A percentile compares a stretch with the other conserved stretches of the same genome.
Conservation (phyloP, 2,329 filamentous ascomycete species). For the Trichoderma sp. region DNA sequence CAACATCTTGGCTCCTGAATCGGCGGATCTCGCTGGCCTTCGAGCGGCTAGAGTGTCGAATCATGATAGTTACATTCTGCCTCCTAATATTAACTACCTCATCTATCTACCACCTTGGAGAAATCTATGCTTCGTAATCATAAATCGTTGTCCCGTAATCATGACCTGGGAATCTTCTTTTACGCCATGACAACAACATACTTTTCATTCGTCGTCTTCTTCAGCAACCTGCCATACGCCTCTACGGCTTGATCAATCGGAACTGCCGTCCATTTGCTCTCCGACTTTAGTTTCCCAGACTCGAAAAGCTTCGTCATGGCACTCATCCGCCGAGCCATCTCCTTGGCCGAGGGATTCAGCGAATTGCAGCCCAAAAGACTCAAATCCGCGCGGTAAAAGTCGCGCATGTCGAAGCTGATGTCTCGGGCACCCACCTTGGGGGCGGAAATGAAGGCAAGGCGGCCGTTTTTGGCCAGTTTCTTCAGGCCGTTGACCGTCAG, state of each 20-base stretch:
- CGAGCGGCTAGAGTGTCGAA: slow-evolving; percentile 7
- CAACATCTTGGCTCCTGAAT: neutral
- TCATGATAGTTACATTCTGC: too few relatives aligned
- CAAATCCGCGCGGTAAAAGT: slow-evolving; percentile 17
- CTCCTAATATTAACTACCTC: too few relatives aligned
- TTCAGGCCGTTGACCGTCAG: neutral
- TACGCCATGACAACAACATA: slow-evolving; percentile 15
- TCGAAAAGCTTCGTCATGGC: slow-evolving; percentile 6
- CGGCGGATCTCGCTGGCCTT: slow-evolving; percentile 6
- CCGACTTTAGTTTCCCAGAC: neutral
- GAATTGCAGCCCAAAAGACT: slow-evolving; percentile 19
- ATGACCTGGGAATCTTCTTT: neutral
- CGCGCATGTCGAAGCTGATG: slow-evolving; percentile 15
- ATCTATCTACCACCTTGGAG: neutral
- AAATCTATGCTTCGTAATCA: neutral
- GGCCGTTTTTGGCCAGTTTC: slow-evolving; percentile 5
- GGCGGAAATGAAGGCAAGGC: slow-evolving; percentile 11
- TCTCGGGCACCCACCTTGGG: slow-evolving; percentile 5
- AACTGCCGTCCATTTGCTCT: slow-evolving; percentile 9
- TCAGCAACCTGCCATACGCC: slow-evolving; percentile 6
- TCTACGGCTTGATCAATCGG: neutral
- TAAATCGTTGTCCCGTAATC: neutral
- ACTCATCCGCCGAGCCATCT: slow-evolving; percentile 7
- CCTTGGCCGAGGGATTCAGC: slow-evolving; percentile 10
- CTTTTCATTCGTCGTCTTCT: neutral